Evolutionary conservation across 805 yeast genomes (phyloP), one percentile per base, ranked within the genome.

Genomic region (Saccharomyces cerevisiae): DNA sequence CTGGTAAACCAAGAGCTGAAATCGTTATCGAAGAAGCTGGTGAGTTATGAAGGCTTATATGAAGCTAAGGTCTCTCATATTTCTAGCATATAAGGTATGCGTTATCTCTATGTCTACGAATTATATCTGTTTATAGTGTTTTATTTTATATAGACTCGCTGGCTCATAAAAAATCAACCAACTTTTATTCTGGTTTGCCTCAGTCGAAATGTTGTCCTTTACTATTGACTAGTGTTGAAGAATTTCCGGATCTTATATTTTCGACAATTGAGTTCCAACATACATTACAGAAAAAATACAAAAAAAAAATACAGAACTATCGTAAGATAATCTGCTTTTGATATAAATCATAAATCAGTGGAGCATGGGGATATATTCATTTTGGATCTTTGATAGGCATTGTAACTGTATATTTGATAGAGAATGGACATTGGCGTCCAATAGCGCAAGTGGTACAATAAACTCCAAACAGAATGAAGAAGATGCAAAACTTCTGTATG

Each of bases 381-480:
- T 91, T 66, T 88, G 90, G 87, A 81, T 92, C 53, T 92, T 86
- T 67, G 97, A 92, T 68, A 79, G 94, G 67, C 97, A 92, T 71
- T 88, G 97, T 71, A 84, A 86, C 58, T 91, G 98, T 69, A 82
- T 92, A 21, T 92, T 81, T 70, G 80, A 81, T 58, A 75, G 95
- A 52, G 95, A 88, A 67, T 91, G 85, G 84, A 73, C 77, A 1
- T 67, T 73, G 54, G 62, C 65, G 22, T 51, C 67, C 22, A 63
- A 63, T 49, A 59, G 62, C 31, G 59, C 61, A 14, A 62, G 69
- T 43, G 79, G 79, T 2, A 67, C 76, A 0, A 69, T 72, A 41
- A 85, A 84, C 62, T 72, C 75, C 13, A 79, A 76, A 55, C 83
- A 82, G 64, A 77, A 79, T 47, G 85, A 84, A 50, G 89, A 90